Base-by-base conservation (phyloP, 805 yeast genomes). In the Lipomyces mesembrius region DNA sequence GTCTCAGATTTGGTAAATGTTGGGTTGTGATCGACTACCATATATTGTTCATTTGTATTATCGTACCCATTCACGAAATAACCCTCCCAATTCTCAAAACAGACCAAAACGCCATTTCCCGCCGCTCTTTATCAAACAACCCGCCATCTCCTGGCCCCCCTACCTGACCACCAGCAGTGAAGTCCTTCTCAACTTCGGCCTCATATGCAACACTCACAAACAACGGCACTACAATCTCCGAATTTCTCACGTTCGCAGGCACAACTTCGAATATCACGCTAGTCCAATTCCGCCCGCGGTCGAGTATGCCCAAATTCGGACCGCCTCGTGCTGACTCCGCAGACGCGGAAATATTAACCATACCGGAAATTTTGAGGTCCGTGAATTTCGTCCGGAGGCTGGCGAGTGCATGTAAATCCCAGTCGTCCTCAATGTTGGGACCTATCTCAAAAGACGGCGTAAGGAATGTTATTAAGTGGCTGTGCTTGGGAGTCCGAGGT, bases 341-440 rank as follows among this genome's bases (percentile, higher is more conserved):
- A 8, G 49, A 43, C 25, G 22, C 11, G 0, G 57, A n/a, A 27
- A 32, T 22, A 22, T 53, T 53, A n/a, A 34, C 17, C 29, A 9
- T 29, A 17, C 34, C n/a, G 57, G n/a, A 12, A 25, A 51, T 29
- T 56, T 54, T 54, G 51, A 29, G 39, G 25, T 59, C 61, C 3
- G 43, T 32, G 32, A 68, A 57, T 49, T 55, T 49, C 20, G 35
- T 27, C 7, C 60, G 46, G 22, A 68, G 22, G 17, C 57, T 64
- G 25, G 32, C 22, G 12, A 64, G 9, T 2, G 66, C 68, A 2
- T 29, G 51, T 2, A 66, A 37, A 35, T 68, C 71, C 69, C 70
- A 68, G 56, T 68, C 71, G 32, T 68, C 71, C n/a, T 64, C 68
- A 14, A 54, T 25, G 35, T 68, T 67, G n/a, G 61, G 66, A n/a